These are phyloP conservation scores for Coriolopsis trogii DNA, from an alignment of 1,284 basidiomycete genomes.

Conservation along the genomic window DNA sequence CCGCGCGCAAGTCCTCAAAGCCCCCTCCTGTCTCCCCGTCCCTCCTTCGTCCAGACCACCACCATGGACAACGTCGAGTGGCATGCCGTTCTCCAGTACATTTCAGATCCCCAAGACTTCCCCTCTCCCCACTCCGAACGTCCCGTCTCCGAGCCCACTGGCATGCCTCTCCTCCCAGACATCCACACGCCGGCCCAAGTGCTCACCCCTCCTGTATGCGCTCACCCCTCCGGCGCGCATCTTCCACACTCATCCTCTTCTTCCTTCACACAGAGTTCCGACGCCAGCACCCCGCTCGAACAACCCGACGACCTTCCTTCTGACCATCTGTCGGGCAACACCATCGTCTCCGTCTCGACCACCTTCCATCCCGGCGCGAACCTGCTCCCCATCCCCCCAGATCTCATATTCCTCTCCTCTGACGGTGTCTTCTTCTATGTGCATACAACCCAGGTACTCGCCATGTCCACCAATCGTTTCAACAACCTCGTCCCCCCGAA, in stretches of 20 bases:
- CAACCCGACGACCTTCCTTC: slow-evolving; percentile 26
- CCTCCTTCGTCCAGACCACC: not conserved
- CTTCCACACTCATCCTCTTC: slow-evolving; percentile 2
- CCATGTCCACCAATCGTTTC: slow-evolving; percentile 42
- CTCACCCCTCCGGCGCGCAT: not conserved
- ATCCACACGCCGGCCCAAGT: slow-evolving; percentile 42
- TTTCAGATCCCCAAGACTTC: slow-evolving; percentile 55
- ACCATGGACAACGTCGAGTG: slow-evolving; percentile 54
- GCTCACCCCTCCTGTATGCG: slow-evolving; percentile 68
- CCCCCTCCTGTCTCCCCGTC: slow-evolving; percentile 1
- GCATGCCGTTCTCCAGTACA: slow-evolving; percentile 65
- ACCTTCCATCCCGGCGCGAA: slow-evolving; percentile 75
- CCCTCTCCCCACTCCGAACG: slow-evolving; percentile 38
- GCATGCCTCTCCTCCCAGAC: slow-evolving; percentile 20
- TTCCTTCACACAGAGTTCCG: slow-evolving; percentile 31
- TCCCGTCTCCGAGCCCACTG: slow-evolving; percentile 35
- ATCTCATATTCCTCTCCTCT: slow-evolving; percentile 65
- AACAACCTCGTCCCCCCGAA: slow-evolving; percentile 35
- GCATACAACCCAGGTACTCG: slow-evolving; percentile 38
- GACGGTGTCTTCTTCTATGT: slow-evolving; percentile 73
- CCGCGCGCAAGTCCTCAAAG: not conserved
- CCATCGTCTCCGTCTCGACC: slow-evolving; percentile 74
- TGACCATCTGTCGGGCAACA: slow-evolving; percentile 26
- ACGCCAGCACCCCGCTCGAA: slow-evolving; percentile 38
- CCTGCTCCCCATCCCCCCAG: slow-evolving; percentile 53